Conservation (phyloP, 2,329 filamentous ascomycete genomes). For the Chalara sp. region DNA sequence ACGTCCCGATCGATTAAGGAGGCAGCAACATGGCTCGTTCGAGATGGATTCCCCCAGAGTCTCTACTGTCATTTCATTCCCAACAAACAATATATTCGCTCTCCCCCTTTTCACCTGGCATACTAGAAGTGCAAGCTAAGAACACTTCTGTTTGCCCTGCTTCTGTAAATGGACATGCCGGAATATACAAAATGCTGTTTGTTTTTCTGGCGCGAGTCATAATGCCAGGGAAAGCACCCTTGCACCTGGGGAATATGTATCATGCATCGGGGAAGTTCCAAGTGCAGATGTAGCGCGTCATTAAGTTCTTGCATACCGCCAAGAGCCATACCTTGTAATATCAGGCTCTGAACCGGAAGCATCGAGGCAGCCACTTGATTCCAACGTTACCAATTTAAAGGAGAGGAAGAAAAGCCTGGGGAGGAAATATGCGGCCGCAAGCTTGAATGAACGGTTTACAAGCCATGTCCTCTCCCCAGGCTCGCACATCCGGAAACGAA, state of each 20-base stretch:
- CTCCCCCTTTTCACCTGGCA: constrained; percentile 66
- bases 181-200: constrained; percentile 87
- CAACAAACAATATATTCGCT: constrained; percentile 35
- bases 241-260: constrained; percentile 55
- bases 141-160: constrained; percentile 67
- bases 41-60: no score
- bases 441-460: constrained; percentile 70
- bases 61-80: no score
- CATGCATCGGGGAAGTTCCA: constrained; percentile 56
- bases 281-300: constrained; percentile 54
- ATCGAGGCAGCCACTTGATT: constrained; percentile 39
- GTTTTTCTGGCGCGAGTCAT: constrained; percentile 49
- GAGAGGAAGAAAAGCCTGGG: constrained; percentile 72
- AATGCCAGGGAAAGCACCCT: constrained; percentile 63
- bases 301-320: constrained; percentile 58
- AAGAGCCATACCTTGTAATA: constrained; percentile 60
- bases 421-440: constrained; percentile 73
- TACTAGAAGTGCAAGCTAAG: constrained; percentile 57
- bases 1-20: no score
- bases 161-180: constrained; percentile 73
- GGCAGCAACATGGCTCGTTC: no score
- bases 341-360: constrained; percentile 35
- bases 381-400: constrained; percentile 25
- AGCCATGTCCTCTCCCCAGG: constrained; percentile 74
- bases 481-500: constrained; percentile 77